Percentiles rank a stretch among this genome's conserved stretches.
These are phyloP conservation scores for Penicillium sp. DNA, from an alignment of 2,329 filamentous ascomycete genomes.

Conservation along the genomic window DNA sequence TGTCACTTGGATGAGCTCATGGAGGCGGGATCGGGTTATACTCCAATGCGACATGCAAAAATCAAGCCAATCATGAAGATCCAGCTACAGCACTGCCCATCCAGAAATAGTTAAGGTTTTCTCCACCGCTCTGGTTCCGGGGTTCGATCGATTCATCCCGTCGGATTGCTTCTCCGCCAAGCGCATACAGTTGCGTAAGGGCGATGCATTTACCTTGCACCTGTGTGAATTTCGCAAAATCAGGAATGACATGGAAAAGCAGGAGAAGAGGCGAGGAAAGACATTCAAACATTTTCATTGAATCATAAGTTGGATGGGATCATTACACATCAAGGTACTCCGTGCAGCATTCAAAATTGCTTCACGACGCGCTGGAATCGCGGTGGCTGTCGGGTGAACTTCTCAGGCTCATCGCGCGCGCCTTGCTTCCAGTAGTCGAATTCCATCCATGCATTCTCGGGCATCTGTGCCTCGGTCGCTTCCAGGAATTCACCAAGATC, in stretches of 20 bases:
- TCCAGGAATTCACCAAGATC: conserved; percentile 55
- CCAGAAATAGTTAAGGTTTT: no score
- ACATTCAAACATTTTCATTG: neutral
- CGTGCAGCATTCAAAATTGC: conserved; percentile 24
- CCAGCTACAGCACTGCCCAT: no score
- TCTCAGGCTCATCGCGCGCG: conserved; percentile 45
- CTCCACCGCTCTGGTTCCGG: no score
- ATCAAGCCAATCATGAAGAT: no score
- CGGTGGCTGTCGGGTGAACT: conserved; percentile 38
- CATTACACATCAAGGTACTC: conserved; percentile 4
- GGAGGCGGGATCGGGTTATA: no score
- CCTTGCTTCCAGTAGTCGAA: conserved; percentile 59
- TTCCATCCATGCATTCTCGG: conserved; percentile 60
- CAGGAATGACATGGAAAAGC: neutral
- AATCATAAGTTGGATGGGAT: neutral
- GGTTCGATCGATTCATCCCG: no score
- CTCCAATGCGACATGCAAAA: no score
- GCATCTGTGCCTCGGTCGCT: conserved; percentile 60
- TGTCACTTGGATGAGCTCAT: no score
- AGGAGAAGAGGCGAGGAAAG: no score
- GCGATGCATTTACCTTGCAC: no score
- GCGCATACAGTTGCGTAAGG: no score
- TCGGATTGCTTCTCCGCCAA: no score
- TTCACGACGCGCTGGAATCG: conserved; percentile 34
- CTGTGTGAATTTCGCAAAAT: neutral